Conservation (phyloP, 192 early-diverging fungal genomes). For the Gryganskiella cystojenkinii region DNA sequence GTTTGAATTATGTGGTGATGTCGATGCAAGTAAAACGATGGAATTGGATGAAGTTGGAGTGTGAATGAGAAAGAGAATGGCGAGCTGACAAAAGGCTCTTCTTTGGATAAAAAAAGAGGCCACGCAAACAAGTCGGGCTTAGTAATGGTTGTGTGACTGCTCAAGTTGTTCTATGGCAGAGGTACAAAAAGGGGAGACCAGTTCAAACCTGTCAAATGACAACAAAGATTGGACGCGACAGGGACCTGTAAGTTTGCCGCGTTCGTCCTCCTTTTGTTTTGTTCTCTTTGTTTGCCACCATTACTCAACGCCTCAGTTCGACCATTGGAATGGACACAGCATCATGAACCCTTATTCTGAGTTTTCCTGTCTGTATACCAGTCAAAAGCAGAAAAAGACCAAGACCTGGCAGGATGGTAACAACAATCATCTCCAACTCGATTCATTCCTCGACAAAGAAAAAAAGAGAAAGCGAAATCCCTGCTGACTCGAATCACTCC, state of each 20-base stretch:
- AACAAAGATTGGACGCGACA: too few species aligned
- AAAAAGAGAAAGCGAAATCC: too few species aligned
- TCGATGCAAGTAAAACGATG: neutral
- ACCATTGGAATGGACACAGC: neutral
- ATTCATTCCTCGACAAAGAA: too few species aligned
- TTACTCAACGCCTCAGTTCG: neutral
- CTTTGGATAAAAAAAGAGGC: neutral
- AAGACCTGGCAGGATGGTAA: slow-evolving; percentile 68
- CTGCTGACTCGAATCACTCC: slow-evolving; percentile 23
- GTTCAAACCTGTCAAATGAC: too few species aligned
- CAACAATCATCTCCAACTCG: too few species aligned
- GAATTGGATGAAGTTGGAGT: neutral
- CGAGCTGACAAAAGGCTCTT: too few species aligned
- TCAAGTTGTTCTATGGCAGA: too few species aligned
- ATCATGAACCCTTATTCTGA: slow-evolving; percentile 48
- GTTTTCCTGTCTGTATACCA: slow-evolving; percentile 57
- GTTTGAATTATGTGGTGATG: too few species aligned
- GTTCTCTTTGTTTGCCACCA: neutral
- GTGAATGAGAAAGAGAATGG: neutral
- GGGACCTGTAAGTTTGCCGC: too few species aligned
- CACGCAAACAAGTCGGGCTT: neutral
- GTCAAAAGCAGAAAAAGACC: slow-evolving; percentile 62
- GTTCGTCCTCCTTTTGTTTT: too few species aligned
- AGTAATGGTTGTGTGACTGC: too few species aligned
- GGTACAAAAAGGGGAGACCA: too few species aligned